Percentiles rank a stretch among this genome's conserved stretches.
These are phyloP conservation scores for Debaryomyces subglobosus DNA, from an alignment of 1,139 yeast genomes.

Conservation along the genomic window DNA sequence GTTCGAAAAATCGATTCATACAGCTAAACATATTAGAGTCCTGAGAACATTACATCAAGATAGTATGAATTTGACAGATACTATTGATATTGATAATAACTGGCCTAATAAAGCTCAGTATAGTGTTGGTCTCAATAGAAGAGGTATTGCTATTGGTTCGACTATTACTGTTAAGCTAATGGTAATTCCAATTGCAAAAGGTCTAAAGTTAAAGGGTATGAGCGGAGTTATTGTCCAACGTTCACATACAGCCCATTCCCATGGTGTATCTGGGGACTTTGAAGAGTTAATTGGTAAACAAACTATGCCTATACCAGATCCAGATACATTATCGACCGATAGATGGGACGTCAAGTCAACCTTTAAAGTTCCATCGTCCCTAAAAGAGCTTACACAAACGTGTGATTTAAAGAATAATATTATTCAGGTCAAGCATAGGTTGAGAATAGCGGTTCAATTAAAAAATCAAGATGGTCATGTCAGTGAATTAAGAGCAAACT, in stretches of 20 bases:
- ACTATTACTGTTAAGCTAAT: constrained; percentile 53
- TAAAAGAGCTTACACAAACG: constrained; percentile 59
- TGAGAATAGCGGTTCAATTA: constrained; percentile 58
- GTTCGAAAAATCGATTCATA: constrained; percentile 45
- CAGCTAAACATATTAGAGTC: constrained; percentile 37
- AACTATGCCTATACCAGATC: constrained; percentile 28
- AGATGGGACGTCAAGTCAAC: constrained; percentile 54
- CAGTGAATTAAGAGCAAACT: constrained; percentile 68
- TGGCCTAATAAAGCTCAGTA: constrained; percentile 72
- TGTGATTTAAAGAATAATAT: constrained; percentile 53
- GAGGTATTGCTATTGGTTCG: constrained; percentile 66
- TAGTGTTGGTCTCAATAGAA: constrained; percentile 55
- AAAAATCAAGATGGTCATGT: constrained; percentile 64
- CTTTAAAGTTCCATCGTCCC: constrained; percentile 52
- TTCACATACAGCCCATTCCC: constrained; percentile 40
- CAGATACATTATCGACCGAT: constrained; percentile 41
- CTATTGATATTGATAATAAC: constrained; percentile 59
- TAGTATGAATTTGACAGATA: constrained; percentile 53
- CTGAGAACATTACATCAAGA: constrained; percentile 56
- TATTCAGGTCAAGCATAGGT: constrained; percentile 61
- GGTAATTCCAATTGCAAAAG: constrained; percentile 63
- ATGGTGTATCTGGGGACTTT: constrained; percentile 46
- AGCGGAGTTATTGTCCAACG: constrained; percentile 57
- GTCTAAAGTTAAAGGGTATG: constrained; percentile 50
- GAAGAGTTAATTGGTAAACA: constrained; percentile 42